Evolutionary conservation across 1,139 yeast species (phyloP), one percentile per base, ranked within the genome.

Genomic region (Suhomyces choctaworum): DNA sequence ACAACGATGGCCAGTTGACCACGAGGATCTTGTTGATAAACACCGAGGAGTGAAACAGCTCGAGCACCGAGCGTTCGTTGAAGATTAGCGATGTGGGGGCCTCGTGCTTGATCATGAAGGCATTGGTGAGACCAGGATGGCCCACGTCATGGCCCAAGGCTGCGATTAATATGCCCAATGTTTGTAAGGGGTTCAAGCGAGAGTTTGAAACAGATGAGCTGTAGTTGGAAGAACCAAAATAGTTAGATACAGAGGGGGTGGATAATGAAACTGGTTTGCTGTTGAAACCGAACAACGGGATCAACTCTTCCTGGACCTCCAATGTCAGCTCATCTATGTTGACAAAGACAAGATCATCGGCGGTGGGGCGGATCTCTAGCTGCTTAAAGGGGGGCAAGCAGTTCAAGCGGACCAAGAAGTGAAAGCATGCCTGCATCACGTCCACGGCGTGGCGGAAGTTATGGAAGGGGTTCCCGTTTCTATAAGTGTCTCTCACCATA

Each of bases 91-190:
- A 78, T 16, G 87, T 67, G 7, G 90, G 89, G 0, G 95, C 75
- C n/a, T 73, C 60, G 48, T 78, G 60, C 40, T 75, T 67, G 21
- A 73, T 69, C 61, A 90, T 64, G 46, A 88, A 81, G 28, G 80
- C 78, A 58, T 89, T 88, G 9, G 95, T 88, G 13, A 89, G 81
- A 1, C 97, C 98, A 0, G 98, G 97, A 58, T 92, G 98, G 14
- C 96, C 96, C 21, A 87, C 81, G 60, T 92, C 98, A 60, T 92
- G 98, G 31, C 98, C 97, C 32, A 90, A 65, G 1, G 96, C 95
- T 1, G 96, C 87, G 16, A 89, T 70, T 27, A 87, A 69, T 17
- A 88, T 63, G 0, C 81, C 77, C 29, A 81, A 60, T 1, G 76
- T 66, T 51, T 80, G 82, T 16, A 70, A 46, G 1, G 79, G 70